Base-by-base conservation (phyloP, 805 yeast species). In the Saccharomycopsis fermentans region DNA sequence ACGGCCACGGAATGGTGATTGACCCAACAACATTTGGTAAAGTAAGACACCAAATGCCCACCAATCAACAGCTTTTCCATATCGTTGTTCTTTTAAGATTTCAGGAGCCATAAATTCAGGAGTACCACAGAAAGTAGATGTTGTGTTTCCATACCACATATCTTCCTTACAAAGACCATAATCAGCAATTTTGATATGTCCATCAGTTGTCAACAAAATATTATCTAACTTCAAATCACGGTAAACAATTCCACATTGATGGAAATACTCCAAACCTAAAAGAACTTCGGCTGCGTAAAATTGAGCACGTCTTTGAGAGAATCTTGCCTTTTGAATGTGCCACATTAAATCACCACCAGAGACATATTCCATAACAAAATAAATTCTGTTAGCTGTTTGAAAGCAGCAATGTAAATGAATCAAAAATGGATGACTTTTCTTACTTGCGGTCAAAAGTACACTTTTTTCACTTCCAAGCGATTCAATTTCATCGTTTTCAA, bases 71-170 rank as follows among this genome's bases (percentile, higher is more conserved):
- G 94, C 87, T 68, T 96, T 83, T 56, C 90, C 94, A 68, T 94
- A 94, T 60, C 84, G 87, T 71, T 91, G 96, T 57, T 94, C 98
- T 63, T 89, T 84, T 68, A 94, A 77, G 64, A 94, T 92, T 72
- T 94, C 99, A 0, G 99, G 99, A 1, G 99, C 99, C 96, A 94
- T 94, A 65, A 94, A 88, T 71, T 94, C 99, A 0, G 99, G 99
- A 2, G 99, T 94, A 65, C 99, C 99, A 76, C 99, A 94, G 75
- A 92, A 94, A 0, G 99, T 94, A 4, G 89, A 84, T 0, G 97
- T 94, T 19, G 91, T 89, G 65, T 80, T 82, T 12, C 90, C 90
- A 69, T 75, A 77, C 84, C 90, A 84, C 95, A 89, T 89, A 55
- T 80, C 87, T 66, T 90, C 98, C 71, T 94, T 94, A 78, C 99